Evolutionary conservation across 2,329 filamentous ascomycete species (phyloP).

Genomic region (Arthrobotrys megalospora): DNA sequence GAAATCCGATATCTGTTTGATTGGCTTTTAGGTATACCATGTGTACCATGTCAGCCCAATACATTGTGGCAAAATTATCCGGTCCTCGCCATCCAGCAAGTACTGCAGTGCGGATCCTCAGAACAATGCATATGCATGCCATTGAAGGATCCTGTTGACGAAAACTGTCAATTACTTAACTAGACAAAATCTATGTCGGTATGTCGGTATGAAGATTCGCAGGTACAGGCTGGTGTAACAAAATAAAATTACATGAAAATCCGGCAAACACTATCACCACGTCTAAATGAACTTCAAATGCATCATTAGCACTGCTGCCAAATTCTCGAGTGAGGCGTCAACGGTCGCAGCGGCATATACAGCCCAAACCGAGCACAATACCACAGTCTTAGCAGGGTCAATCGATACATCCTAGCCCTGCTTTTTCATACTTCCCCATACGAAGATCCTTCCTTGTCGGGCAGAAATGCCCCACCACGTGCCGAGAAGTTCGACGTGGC

Average conservation of each 20-base stretch:
- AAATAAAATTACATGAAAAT: not conserved
- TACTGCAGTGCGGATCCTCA: not conserved
- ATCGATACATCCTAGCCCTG: conserved; percentile 47
- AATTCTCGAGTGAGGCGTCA: conserved; percentile 1
- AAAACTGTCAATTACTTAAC: not conserved
- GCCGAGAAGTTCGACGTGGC: conserved; percentile 50
- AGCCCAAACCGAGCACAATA: not conserved
- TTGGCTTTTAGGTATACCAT: conserved; percentile 19
- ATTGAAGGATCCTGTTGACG: not conserved
- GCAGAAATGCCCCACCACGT: conserved; percentile 44
- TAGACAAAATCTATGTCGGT: not conserved
- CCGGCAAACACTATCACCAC: not conserved
- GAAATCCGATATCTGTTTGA: conserved; percentile 13
- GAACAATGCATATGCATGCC: conserved; percentile 15
- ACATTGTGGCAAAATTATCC: conserved; percentile 18
- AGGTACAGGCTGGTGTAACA: not conserved
- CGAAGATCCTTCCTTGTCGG: conserved; percentile 50
- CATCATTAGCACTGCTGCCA: not conserved
- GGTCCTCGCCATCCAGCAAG: not conserved
- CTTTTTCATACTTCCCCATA: conserved; percentile 28
- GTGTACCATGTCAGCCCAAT: not conserved
- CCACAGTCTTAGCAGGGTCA: conserved; percentile 55
- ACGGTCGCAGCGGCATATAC: not conserved
- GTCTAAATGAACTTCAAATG: not conserved
- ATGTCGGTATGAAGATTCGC: not conserved